Base-by-base conservation (phyloP, 306 rosid genomes). In the Sicyos edulis region DNA sequence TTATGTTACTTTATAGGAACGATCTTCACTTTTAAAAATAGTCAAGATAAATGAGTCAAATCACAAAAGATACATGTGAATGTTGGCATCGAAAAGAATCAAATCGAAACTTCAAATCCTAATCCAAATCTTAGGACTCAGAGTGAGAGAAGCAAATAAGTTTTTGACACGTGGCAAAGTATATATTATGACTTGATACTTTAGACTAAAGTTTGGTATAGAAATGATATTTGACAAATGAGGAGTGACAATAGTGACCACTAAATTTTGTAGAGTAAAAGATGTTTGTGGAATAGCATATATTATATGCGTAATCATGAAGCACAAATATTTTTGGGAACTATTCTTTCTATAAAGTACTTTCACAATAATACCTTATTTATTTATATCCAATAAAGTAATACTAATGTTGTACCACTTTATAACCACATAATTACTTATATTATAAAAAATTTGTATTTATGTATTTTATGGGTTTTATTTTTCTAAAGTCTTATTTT, bases 281-380 rank as follows among this genome's bases (percentile, higher is more conserved):
- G 49, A 4, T 40, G 52, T 17, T 17, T 12, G 6, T 45, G 19
- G 56, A 47, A 34, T 21, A 40, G 72, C 56, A 67, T 67, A 61
- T 61, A 44, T 67, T 67, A 65, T 67, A 54, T 45, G 72, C 72
- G 72, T 67, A 67, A 67, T 67, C 4, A 67, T 67, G 56, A 67
- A 67, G 72, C 24, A 7, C 42, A 64, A 42, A 65, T 65, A 52
- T 65, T 65, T 65, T 65, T 20, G 53, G 32, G 13, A 22, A 9
- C 44, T 10, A 12, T 60, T 65, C 53, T 66, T 66, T 20, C 12
- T 20, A 66, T 44, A 66, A 66, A 57, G 63, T 7, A 22, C 34
- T 7, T 26, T 57, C 8, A 21, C 0, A 57, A 22, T 10, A 10
- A 57, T 49, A 51, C n/a, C 51, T 10, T 42, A 45, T 45, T 6